phyloP scores from a whole-genome alignment of 805 yeast genomes.

The Zygoascus bituminiphila region DNA sequence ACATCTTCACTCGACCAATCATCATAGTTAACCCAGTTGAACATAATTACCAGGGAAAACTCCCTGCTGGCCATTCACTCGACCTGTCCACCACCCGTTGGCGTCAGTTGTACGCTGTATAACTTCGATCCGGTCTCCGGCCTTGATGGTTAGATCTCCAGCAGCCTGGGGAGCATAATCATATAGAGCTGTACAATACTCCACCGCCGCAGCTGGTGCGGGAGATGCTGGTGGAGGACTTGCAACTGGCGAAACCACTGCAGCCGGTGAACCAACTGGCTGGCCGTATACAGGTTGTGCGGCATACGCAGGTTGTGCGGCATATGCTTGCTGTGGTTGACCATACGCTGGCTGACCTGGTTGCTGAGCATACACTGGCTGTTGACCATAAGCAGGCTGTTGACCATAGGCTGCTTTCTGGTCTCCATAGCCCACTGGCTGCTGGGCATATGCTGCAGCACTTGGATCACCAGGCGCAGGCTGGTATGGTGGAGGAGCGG shows the following conservation, averaged over 20 bases:
- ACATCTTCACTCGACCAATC: too few relatives aligned
- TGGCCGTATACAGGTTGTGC: conserved; percentile 18
- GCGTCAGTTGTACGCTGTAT: conserved; percentile 74
- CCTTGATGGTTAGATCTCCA: conserved; percentile 81
- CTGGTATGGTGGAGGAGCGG: conserved; percentile 31
- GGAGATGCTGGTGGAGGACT: conserved; percentile 30
- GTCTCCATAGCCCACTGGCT: conserved; percentile 18
- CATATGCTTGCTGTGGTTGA: conserved; percentile 16
- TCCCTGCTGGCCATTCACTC: conserved; percentile 75
- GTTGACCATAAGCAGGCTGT: conserved; percentile 21
- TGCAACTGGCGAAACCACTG: conserved; percentile 26
- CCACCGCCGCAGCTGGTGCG: conserved; percentile 31
- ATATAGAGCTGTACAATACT: conserved; percentile 73
- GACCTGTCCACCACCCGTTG: conserved; percentile 98
- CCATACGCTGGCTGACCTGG: conserved; percentile 19
- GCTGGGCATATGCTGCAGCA: conserved; percentile 17
- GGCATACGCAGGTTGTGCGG: conserved; percentile 10
- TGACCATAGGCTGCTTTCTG: conserved; percentile 18
- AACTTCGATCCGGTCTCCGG: conserved; percentile 80
- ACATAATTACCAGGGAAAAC: conserved; percentile 89
- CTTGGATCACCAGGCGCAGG: conserved; percentile 28
- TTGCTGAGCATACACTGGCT: conserved; percentile 32
- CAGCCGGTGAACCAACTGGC: conserved; percentile 17
- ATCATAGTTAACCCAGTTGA: conserved; percentile 41
- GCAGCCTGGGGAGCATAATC: conserved; percentile 89